Evolutionary conservation across 257 asterid genomes (phyloP), one percentile per base, ranked within the genome.

Genomic region (Nicotiana noctiflora): DNA sequence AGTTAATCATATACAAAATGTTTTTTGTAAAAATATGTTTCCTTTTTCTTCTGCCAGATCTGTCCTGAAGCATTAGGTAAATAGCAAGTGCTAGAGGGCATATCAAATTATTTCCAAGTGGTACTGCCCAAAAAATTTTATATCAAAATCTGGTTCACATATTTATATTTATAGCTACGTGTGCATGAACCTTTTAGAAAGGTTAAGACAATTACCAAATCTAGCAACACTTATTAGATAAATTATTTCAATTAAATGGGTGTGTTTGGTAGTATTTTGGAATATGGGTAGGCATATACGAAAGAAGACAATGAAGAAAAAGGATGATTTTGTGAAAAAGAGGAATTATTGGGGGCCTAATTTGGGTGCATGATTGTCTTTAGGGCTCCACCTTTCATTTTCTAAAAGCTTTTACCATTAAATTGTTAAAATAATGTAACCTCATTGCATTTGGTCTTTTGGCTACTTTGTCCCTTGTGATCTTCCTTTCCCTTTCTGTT

Each of bases 181-280:
- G 80, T 83, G 57, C 75, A 67, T 25, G 53, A 23, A 29, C 34
- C 55, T 70, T 46, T 79, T 13, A 29, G 79, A 68, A 11, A 37
- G 56, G 55, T 10, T n/a, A 67, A 67, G 37, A 44, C 76, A 59
- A 78, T n/a, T 9, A 27, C 37, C 52, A 68, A 81, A 80, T 81
- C 86, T 81, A 75, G 70, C 55, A 68, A 77, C 56, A 29, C 44
- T 52, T 51, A 76, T 25, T 10, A 6, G 67, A 10, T 46, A 13
- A 29, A 70, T 59, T 82, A 51, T 67, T 76, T 57, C 56, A 75
- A 12, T 79, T 76, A 53, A 64, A 82, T 87, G 87, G 88, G 82
- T 44, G 64, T 84, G 31, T 70, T 70, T 70, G 77, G 32, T 44
- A 21, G 77, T 21, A 6, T 70, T 86, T 84, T 88, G 88, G 79